Conservation (phyloP, 345 rosid species). For the Psidium guajava region DNA sequence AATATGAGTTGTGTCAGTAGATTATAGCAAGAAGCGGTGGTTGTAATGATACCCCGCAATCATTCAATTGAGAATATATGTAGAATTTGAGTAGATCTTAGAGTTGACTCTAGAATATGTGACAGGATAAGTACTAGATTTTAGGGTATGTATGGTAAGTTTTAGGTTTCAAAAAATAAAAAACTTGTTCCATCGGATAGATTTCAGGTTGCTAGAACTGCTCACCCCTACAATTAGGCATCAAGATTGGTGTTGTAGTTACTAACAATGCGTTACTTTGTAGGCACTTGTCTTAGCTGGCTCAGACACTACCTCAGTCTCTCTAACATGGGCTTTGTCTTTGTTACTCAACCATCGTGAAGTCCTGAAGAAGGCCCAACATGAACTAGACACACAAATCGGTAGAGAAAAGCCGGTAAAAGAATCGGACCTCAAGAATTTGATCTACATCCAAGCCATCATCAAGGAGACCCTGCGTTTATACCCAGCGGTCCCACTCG, state of each 20-base stretch:
- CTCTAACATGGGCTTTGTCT: slow-evolving; percentile 34
- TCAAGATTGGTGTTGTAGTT: background rate
- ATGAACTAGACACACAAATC: slow-evolving; percentile 23
- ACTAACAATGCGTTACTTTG: background rate
- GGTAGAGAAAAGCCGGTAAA: slow-evolving; percentile 18
- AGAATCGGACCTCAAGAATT: slow-evolving; percentile 15
- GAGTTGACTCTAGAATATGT: too few relatives aligned
- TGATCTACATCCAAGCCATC: slow-evolving; percentile 22
- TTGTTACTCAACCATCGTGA: slow-evolving; percentile 23
- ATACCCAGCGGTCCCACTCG: slow-evolving; percentile 21
- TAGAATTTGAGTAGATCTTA: too few relatives aligned
- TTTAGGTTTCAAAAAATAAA: too few relatives aligned
- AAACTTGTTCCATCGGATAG: too few relatives aligned
- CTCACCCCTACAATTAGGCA: background rate
- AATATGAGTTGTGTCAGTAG: too few relatives aligned
- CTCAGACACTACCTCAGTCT: slow-evolving; percentile 23
- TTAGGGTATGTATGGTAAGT: too few relatives aligned
- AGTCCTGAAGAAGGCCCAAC: slow-evolving; percentile 17
- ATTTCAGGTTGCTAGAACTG: too few relatives aligned
- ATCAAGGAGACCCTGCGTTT: slow-evolving; percentile 31
- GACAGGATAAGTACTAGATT: too few relatives aligned
- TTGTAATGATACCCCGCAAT: too few relatives aligned
- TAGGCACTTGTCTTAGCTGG: slow-evolving; percentile 29
- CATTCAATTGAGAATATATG: too few relatives aligned
- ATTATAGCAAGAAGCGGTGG: too few relatives aligned